Evolutionary conservation across 176 grass and related monocot genomes (phyloP), one percentile per base, ranked within the genome.

Genomic region (Secale cereale): DNA sequence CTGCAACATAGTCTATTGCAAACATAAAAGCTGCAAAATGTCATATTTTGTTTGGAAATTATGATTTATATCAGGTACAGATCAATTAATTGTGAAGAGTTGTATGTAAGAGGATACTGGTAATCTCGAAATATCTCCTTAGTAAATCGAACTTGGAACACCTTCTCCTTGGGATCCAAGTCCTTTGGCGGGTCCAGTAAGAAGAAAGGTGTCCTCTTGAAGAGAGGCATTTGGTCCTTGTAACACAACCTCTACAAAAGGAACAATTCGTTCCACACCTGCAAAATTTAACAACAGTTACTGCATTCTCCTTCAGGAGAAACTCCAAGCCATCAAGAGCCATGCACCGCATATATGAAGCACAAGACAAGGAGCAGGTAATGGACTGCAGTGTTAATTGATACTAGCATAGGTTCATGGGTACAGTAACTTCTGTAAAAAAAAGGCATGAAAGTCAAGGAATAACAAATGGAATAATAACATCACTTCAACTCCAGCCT

Each of bases 121-220:
- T 98, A 93, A 83, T 95, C 89, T 57, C 67, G 52, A 46, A 98
- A 95, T 71, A 98, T 87, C 89, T 98, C 95, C 87, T 93, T 95
- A 22, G 93, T 98, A 82, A 95, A 92, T 31, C 93, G 81, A 81
- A 92, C 60, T 92, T 92, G 89, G 77, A 90, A 95, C 73, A 98
- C 91, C 57, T 70, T 64, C 29, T 95, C 93, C 14, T 93, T 82
- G 46, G 91, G 78, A 82, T 98, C 87, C 87, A 93, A 82, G 71
- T 95, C 84, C 36, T 93, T 64, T 27, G 91, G 95, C 65, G 83
- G 80, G 26, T 85, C 87, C 60, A 89, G 30, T 76, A 98, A 85
- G 86, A 78, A 30, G 63, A 98, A 93, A 28, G 82, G 66, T 20
- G 78, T 89, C 86, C 87, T 95, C 80, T 93, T 98, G 35, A 91